Conservation (phyloP, 257 asterid species). For the Forsythia viridissima region DNA sequence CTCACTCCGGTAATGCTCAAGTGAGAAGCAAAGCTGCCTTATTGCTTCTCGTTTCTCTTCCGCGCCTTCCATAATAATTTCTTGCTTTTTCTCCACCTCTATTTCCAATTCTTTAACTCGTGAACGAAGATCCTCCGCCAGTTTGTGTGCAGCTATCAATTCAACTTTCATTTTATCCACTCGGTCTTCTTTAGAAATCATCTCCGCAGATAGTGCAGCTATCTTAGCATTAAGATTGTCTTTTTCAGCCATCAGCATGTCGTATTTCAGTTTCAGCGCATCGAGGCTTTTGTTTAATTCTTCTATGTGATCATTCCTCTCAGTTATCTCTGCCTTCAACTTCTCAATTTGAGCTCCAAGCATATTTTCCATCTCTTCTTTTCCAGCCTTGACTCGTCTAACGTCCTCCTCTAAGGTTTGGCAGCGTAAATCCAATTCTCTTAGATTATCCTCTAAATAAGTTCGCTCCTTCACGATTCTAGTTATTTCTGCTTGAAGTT, state of each 20-base stretch:
- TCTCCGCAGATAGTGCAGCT: constrained; percentile 31
- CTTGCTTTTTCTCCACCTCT: constrained; percentile 53
- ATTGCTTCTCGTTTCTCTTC: constrained; percentile 92
- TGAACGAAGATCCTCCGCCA: constrained; percentile 37
- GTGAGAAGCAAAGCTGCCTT: constrained; percentile 80
- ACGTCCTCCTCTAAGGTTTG: constrained; percentile 74
- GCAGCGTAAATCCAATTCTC: constrained; percentile 68
- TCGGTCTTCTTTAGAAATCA: constrained; percentile 32
- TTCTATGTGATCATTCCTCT: constrained; percentile 43
- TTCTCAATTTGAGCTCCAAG: constrained; percentile 49
- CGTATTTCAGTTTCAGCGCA: constrained; percentile 32
- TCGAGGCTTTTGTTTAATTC: constrained; percentile 43
- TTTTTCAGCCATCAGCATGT: constrained; percentile 33
- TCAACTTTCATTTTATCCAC: constrained; percentile 61
- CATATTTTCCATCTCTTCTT: constrained; percentile 47
- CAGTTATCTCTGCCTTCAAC: constrained; percentile 42
- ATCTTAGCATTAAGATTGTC: constrained; percentile 42
- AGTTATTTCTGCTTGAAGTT: constrained; percentile 60
- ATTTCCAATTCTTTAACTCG: constrained; percentile 58
- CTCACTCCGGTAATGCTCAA: constrained; percentile 72
- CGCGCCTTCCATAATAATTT: constrained; percentile 59
- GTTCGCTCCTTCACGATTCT: constrained; percentile 52
- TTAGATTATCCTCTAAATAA: constrained; percentile 64
- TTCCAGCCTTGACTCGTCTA: constrained; percentile 57
- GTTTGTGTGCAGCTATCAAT: constrained; percentile 37